Conservation (phyloP, 495 filamentous ascomycete genomes). For the Aspergillus biplanus region DNA sequence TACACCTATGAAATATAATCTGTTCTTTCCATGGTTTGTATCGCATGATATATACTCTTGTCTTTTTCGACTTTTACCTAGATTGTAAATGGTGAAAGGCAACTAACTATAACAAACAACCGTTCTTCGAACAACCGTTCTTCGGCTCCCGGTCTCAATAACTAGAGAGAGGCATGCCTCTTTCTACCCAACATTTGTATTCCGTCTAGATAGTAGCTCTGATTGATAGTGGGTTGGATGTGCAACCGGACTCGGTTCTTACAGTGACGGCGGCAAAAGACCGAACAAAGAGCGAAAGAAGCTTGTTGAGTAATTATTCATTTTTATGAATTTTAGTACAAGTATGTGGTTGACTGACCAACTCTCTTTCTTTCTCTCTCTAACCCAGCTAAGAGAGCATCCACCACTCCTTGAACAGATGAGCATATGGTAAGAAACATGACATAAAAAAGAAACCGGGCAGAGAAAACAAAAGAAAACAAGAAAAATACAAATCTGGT, state of each 20-base stretch:
- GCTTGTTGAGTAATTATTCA: conserved; percentile 30
- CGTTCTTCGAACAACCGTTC: too few species aligned
- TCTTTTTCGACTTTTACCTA: background rate
- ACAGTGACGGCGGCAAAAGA: too few species aligned
- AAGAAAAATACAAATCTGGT: conserved; percentile 30
- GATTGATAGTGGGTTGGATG: background rate
- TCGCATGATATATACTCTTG: background rate
- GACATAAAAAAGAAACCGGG: background rate
- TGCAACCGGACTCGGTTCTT: background rate
- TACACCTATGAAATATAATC: conserved; percentile 3
- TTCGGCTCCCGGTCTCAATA: too few species aligned
- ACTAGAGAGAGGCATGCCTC: too few species aligned
- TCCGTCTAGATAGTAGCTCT: background rate
- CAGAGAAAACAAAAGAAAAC: conserved; percentile 27
- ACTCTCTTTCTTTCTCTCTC: conserved; percentile 3
- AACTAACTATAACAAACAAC: too few species aligned
- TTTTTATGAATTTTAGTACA: conserved; percentile 42
- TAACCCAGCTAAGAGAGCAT: conserved; percentile 8
- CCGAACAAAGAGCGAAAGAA: too few species aligned
- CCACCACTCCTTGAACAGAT: conserved; percentile 5
- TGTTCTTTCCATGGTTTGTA: background rate
- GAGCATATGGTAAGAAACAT: conserved; percentile 1
- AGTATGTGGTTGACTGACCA: conserved; percentile 8
- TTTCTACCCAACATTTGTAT: too few species aligned
- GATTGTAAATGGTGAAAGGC: background rate